Evolutionary conservation across 352 stramenopile genomes (phyloP).

Genomic region (Phytophthora citricola): DNA sequence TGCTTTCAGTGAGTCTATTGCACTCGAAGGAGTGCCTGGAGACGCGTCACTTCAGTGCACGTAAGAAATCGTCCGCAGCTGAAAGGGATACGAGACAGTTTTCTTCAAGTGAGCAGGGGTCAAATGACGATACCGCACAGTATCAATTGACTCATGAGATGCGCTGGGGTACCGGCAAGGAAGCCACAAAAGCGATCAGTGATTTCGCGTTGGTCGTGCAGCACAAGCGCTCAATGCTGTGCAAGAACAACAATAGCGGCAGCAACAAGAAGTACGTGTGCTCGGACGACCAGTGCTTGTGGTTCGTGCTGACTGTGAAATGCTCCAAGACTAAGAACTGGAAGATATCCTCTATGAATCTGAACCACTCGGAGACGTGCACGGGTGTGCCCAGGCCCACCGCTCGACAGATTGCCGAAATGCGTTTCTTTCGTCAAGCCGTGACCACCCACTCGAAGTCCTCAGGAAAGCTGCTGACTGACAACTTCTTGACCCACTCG

Average conservation of each 20-base stretch:
- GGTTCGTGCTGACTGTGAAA: conserved; percentile 85
- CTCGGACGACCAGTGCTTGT: conserved; percentile 72
- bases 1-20: conserved; percentile 61
- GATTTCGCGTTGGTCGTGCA: conserved; percentile 84
- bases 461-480: conserved; percentile 79
- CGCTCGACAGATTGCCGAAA: conserved; percentile 75
- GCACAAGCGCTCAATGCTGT: conserved; percentile 79
- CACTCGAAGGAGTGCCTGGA: conserved; percentile 82
- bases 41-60: conserved; percentile 78
- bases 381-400: conserved; percentile 72
- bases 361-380: conserved; percentile 78
- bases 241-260: conserved; percentile 82
- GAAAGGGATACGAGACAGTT: conserved; percentile 6
- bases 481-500: conserved; percentile 75
- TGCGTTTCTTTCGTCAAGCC: conserved; percentile 79
- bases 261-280: conserved; percentile 91
- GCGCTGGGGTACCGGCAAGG: conserved; percentile 82
- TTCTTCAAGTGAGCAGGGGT: neutral
- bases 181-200: conserved; percentile 78
- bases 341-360: conserved; percentile 91
- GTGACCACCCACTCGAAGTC: conserved; percentile 83
- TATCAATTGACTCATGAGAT: conserved; percentile 82
- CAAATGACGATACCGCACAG: conserved; percentile 56
- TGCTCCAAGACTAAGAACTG: conserved; percentile 89
- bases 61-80: conserved; percentile 39